Conservation (phyloP, 306 rosid genomes). For the Potentilla sterilis region DNA sequence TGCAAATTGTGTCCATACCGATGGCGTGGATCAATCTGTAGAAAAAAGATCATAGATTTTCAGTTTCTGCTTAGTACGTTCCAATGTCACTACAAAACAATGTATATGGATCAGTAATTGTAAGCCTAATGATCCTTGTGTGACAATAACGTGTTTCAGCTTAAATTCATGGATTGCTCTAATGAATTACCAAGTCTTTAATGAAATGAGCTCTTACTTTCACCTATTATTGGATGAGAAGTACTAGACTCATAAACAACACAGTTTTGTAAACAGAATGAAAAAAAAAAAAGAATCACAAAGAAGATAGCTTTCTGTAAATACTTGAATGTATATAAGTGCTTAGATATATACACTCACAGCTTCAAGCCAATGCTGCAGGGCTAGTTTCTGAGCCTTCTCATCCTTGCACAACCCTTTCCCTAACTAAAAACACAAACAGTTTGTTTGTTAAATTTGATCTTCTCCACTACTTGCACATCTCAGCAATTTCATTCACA, state of each 20-base stretch:
- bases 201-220: background rate
- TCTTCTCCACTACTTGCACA: conserved; percentile 4
- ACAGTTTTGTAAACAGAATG: background rate
- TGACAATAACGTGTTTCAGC: background rate
- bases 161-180: background rate
- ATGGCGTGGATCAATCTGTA: conserved; percentile 92
- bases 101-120: background rate
- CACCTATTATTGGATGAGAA: background rate
- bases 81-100: background rate
- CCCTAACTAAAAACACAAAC: conserved; percentile 37
- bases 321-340: background rate
- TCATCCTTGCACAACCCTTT: conserved; percentile 48
- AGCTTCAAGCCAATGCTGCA: conserved; percentile 62
- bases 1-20: conserved; percentile 94
- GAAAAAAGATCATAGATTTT: background rate
- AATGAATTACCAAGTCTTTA: background rate
- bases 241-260: background rate
- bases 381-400: conserved; percentile 50
- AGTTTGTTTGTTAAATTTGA: background rate
- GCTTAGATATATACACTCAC: conserved; percentile 26
- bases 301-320: background rate
- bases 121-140: background rate
- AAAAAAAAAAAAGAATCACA: background rate
- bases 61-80: background rate
- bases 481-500: background rate